These are phyloP conservation scores for Myriosclerotinia scirpicola DNA, from an alignment of 2,329 filamentous ascomycete genomes.

Conservation along the genomic window DNA sequence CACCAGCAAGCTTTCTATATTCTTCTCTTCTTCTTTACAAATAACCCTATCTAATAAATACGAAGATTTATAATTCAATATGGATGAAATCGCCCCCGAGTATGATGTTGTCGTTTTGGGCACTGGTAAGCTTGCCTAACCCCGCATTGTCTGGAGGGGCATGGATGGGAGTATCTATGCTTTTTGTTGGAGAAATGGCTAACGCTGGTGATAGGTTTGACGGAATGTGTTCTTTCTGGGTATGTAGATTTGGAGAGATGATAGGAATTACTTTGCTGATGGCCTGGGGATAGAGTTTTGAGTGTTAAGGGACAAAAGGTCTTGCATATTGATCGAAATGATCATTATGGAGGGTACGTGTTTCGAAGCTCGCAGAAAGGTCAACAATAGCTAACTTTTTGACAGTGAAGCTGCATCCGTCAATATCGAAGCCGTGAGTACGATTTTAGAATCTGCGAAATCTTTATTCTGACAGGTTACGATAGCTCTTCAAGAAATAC, in stretches of 20 bases:
- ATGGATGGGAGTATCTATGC: constrained; percentile 26
- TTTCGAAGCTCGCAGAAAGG: constrained; percentile 21
- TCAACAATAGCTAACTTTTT: constrained; percentile 35
- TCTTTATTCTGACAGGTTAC: constrained; percentile 39
- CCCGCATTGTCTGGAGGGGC: constrained; percentile 42
- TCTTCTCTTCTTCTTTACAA: constrained; percentile 17
- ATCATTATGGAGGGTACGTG: constrained; percentile 90
- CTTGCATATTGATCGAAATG: constrained; percentile 96
- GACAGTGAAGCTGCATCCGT: constrained; percentile 88
- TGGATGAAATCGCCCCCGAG: constrained; percentile 98
- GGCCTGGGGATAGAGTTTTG: constrained; percentile 63
- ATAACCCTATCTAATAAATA: constrained; percentile 13
- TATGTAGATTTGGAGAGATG: constrained; percentile 47
- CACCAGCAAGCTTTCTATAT: constrained; percentile 20
- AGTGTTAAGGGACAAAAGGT: constrained; percentile 99
- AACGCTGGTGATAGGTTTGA: constrained; percentile 66
- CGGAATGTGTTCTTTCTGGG: constrained; percentile 98
- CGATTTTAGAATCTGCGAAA: constrained; percentile 26
- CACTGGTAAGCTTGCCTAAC: constrained; percentile 68
- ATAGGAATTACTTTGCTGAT: constrained; percentile 4
- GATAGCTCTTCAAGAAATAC: constrained; percentile 93
- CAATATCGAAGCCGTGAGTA: constrained; percentile 85
- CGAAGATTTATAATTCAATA: constrained; percentile 48
- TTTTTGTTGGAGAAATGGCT: constrained; percentile 1
- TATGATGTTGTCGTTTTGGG: constrained; percentile 99